Percentiles rank a stretch among this genome's conserved stretches.
These are phyloP conservation scores for Ustilago nuda DNA, from an alignment of 1,284 basidiomycete species.

Conservation along the genomic window DNA sequence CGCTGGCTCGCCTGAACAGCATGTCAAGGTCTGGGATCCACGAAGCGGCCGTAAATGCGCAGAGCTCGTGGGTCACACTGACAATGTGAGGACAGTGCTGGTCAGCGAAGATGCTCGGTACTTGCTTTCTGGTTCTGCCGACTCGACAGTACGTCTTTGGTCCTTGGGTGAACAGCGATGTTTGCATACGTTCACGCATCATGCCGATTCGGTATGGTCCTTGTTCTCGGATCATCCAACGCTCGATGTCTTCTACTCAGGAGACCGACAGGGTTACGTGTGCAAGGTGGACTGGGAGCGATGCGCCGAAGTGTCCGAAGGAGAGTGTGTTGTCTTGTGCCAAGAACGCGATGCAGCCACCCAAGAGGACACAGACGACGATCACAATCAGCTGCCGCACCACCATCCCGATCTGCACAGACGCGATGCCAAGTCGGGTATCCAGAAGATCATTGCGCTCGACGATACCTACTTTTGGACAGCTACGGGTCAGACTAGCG, in stretches of 20 bases:
- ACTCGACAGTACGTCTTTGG: slow-evolving; percentile 89
- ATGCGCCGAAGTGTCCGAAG: slow-evolving; percentile 83
- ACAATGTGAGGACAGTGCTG: slow-evolving; percentile 90
- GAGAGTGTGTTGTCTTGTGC: slow-evolving; percentile 83
- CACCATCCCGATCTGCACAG: slow-evolving; percentile 46
- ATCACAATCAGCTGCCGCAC: slow-evolving; percentile 7
- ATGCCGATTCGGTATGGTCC: slow-evolving; percentile 95
- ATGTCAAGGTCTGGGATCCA: slow-evolving; percentile 92
- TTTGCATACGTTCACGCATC: slow-evolving; percentile 94
- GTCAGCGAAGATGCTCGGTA: slow-evolving; percentile 87
- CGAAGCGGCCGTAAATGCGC: slow-evolving; percentile 70
- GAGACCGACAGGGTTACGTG: slow-evolving; percentile 88
- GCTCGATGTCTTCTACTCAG: slow-evolving; percentile 93
- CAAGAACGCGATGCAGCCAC: slow-evolving; percentile 32
- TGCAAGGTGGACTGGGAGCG: slow-evolving; percentile 90
- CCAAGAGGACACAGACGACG: slow-evolving; percentile 8
- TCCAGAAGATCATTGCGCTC: slow-evolving; percentile 84
- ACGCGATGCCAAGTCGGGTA: slow-evolving; percentile 74
- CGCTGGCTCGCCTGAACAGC: slow-evolving; percentile 88
- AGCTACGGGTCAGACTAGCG: slow-evolving; percentile 82
- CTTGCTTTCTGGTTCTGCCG: slow-evolving; percentile 69
- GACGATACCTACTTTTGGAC: slow-evolving; percentile 92
- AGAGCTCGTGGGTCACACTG: slow-evolving; percentile 81
- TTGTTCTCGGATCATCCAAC: slow-evolving; percentile 87
- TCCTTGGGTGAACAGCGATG: slow-evolving; percentile 88